A percentile compares a stretch with the other conserved stretches of the same genome.
phyloP scores from a whole-genome alignment of 768 basidiomycete genomes.

The Lentinula aciculospora region DNA sequence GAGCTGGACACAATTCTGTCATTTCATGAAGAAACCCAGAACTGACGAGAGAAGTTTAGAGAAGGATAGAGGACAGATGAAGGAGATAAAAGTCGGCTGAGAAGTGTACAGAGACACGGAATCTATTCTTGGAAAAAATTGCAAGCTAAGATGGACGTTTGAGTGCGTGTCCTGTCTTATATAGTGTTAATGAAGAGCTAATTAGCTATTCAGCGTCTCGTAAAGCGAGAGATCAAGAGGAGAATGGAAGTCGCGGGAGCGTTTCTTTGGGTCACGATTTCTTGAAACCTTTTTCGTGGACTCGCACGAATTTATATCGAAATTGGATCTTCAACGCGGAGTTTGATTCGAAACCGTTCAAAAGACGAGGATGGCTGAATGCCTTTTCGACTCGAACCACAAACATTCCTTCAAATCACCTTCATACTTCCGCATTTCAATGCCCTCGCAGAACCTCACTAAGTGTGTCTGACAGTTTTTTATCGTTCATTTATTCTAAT shows the following conservation, averaged over 20 bases:
- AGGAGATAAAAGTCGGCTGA: background rate
- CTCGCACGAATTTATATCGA: background rate
- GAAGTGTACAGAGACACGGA: background rate
- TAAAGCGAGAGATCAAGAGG: background rate
- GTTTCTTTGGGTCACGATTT: slow-evolving; percentile 1
- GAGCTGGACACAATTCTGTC: background rate
- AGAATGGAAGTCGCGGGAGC: background rate
- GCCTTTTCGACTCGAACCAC: background rate
- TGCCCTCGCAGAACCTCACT: background rate
- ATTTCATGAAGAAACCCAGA: no score
- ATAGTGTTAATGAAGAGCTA: background rate
- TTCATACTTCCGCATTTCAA: background rate
- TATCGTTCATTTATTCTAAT: background rate
- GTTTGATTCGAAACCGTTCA: background rate
- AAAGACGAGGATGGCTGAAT: background rate
- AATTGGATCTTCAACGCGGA: background rate
- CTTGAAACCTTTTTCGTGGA: background rate
- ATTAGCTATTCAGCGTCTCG: background rate
- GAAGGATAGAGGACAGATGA: background rate
- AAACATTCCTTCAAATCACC: background rate
- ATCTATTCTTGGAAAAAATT: background rate
- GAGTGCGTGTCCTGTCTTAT: background rate
- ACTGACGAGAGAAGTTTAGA: no score
- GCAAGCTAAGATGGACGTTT: background rate
- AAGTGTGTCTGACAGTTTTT: background rate